These are phyloP conservation scores for Microsporum audouinii DNA, from an alignment of 2,329 filamentous ascomycete species.

Conservation along the genomic window DNA sequence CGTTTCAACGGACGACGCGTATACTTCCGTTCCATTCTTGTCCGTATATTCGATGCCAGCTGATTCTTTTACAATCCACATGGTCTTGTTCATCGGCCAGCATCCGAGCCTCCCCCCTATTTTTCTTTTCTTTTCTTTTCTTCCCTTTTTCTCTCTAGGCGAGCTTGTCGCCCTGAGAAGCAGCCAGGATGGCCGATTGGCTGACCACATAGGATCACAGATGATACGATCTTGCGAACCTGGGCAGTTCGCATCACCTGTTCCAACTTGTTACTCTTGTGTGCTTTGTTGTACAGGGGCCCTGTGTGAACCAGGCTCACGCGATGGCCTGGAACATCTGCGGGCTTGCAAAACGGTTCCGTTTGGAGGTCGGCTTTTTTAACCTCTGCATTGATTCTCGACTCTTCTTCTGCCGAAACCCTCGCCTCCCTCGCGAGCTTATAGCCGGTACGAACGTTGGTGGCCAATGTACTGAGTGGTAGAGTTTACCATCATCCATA, in stretches of 20 bases:
- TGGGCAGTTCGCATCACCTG: background rate
- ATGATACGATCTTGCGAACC: background rate
- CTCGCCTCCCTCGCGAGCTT: background rate
- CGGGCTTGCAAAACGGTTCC: background rate
- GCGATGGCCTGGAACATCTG: background rate
- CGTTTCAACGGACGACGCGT: background rate
- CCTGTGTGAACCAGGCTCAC: background rate
- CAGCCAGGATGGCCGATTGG: background rate
- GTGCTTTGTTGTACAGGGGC: background rate
- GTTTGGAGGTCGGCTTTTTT: background rate
- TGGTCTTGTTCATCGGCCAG: background rate
- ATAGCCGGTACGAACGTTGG: background rate
- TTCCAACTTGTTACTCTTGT: background rate
- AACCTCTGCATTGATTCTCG: background rate
- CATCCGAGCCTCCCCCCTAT: background rate
- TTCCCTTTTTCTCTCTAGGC: background rate
- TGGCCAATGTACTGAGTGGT: background rate
- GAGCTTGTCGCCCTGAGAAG: background rate
- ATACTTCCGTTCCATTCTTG: background rate
- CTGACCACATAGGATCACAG: background rate
- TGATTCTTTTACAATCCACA: background rate
- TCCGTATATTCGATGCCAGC: background rate
- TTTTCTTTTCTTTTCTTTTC: background rate
- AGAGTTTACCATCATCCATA: background rate
- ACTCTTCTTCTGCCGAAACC: background rate